These are phyloP conservation scores for Polysphondylium violaceum DNA, from an alignment of 78 protist species.

Conservation along the genomic window DNA sequence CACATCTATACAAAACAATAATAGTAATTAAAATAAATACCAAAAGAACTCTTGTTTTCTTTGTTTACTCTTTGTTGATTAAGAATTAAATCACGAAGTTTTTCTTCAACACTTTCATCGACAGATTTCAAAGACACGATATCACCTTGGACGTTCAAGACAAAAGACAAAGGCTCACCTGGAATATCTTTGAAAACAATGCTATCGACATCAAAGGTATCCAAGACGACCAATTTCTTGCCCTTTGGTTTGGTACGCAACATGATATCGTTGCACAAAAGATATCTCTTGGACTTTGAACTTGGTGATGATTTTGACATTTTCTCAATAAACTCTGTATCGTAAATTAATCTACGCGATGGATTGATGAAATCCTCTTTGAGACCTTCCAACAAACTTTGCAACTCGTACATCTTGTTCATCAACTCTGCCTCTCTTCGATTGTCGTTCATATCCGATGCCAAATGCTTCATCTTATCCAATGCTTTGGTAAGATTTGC, in stretches of 20 bases:
- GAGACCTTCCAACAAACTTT: constrained; percentile 43
- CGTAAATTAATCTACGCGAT: constrained; percentile 26
- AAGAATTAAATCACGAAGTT: constrained; percentile 10
- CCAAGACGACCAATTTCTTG: constrained; percentile 28
- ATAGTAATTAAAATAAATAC: neutral
- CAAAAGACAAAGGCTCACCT: constrained; percentile 26
- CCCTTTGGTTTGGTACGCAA: constrained; percentile 46
- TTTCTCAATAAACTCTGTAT: constrained; percentile 33
- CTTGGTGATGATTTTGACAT: neutral
- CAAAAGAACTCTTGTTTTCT: constrained; percentile 35
- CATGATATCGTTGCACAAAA: constrained; percentile 52
- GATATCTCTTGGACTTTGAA: neutral
- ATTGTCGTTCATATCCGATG: constrained; percentile 60
- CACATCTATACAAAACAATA: too few relatives aligned
- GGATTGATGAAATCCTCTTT: constrained; percentile 56
- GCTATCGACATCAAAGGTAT: constrained; percentile 22
- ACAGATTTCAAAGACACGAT: constrained; percentile 6
- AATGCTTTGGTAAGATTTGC: constrained; percentile 27
- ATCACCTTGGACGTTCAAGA: neutral
- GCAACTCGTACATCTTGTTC: constrained; percentile 61
- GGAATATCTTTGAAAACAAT: constrained; percentile 45
- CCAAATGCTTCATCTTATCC: constrained; percentile 50
- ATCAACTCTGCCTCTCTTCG: constrained; percentile 50
- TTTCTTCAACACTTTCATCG: constrained; percentile 30
- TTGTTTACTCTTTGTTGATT: constrained; percentile 24